Evolutionary conservation across 352 stramenopile genomes (phyloP).

Genomic region (Globisporangium okanoganense): DNA sequence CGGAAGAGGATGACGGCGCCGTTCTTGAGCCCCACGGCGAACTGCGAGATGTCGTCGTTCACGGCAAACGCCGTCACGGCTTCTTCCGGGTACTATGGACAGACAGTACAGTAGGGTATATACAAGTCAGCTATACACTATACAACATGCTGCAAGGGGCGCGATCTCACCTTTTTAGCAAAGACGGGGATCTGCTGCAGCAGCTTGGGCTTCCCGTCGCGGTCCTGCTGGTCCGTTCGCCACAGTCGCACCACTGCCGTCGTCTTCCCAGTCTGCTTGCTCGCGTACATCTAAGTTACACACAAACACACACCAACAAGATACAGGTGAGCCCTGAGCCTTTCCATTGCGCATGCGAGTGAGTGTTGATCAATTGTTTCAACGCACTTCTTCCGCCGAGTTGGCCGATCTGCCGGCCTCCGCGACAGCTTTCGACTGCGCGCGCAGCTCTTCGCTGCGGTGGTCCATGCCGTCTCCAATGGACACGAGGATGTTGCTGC

Average conservation of each 20-base stretch:
- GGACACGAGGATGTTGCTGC: conserved; percentile 83
- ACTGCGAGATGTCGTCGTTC: conserved; percentile 79
- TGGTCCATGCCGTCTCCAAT: conserved; percentile 85
- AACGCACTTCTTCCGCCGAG: conserved; percentile 45
- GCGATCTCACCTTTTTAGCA: conserved; percentile 55
- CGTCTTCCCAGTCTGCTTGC: conserved; percentile 57
- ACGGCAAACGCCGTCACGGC: conserved; percentile 84
- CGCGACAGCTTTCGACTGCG: conserved; percentile 76
- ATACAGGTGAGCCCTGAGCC: not conserved
- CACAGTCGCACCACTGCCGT: conserved; percentile 82
- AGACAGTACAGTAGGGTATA: not conserved
- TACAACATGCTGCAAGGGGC: not conserved
- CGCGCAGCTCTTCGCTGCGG: conserved; percentile 64
- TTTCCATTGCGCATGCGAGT: not conserved
- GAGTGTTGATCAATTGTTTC: too few relatives aligned
- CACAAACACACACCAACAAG: not conserved
- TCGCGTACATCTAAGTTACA: conserved; percentile 52
- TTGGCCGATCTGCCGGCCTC: conserved; percentile 60
- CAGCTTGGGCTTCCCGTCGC: conserved; percentile 82
- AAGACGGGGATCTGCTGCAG: conserved; percentile 84
- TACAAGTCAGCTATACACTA: not conserved
- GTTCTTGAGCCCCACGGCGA: conserved; percentile 79
- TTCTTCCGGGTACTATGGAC: conserved; percentile 67
- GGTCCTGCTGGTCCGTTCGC: conserved; percentile 86
- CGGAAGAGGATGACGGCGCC: conserved; percentile 81